Evolutionary conservation across 345 rosid genomes (phyloP), one percentile per base, ranked within the genome.

Genomic region (Geranium brycei): DNA sequence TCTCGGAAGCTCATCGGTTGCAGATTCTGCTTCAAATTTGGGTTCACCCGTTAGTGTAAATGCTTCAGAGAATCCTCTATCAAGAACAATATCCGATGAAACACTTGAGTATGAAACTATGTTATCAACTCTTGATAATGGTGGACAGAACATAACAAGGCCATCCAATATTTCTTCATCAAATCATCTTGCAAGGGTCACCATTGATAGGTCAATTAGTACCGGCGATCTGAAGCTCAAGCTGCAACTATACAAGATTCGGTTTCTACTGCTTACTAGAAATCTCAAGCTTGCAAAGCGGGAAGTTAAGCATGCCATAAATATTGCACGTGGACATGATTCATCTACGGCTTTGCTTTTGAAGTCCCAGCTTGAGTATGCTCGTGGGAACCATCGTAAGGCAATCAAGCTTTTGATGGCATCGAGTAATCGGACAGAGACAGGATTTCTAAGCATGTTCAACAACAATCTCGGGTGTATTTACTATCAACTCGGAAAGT

Each of bases 291-390:
- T 85, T 71, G 99, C 96, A 1, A 95, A 95, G 82, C 96, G 97
- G 23, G 99, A 95, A 83, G 85, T 95, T 47, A 95, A 95, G 79
- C 95, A 82, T 77, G 92, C 97, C 13, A 85, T 95, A 83, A 91
- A 91, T 77, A 82, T 84, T 72, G 92, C 89, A 64, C 91, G 95
- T 28, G 88, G 87, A 65, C 81, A 85, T 68, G 99, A 91, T 72
- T 95, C 97, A 58, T 80, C 97, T 38, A 73, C 74, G 73, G 97
- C 97, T 75, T 89, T 91, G 62, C 82, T 88, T 64, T 75, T 95
- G 83, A 95, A 91, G 83, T 83, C 99, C 68, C 88, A 95, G 85
- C 88, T 95, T 69, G 99, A 95, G 77, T 85, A 84, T 84, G 88
- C 96, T 75, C 97, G 88, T 76, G 90, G 99, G 18, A 91, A 95